phyloP scores from a whole-genome alignment of 257 asterid genomes.

The Galeopsis tetrahit region DNA sequence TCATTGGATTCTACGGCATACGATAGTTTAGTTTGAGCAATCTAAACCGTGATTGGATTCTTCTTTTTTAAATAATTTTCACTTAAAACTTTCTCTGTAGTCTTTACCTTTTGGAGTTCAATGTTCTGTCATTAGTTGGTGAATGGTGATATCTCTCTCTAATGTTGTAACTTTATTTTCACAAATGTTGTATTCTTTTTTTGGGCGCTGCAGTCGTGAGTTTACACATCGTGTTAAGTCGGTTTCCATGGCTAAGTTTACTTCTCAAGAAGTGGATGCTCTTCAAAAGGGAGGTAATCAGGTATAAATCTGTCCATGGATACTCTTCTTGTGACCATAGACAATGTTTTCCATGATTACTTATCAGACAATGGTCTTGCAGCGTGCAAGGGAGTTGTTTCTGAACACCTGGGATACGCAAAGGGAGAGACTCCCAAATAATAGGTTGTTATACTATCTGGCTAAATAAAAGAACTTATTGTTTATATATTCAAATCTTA shows the following conservation, averaged over 20 bases:
- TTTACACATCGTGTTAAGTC: conserved; percentile 99
- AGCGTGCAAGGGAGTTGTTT: conserved; percentile 93
- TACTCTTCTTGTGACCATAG: neutral
- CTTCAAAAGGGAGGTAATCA: conserved; percentile 97
- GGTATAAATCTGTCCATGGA: conserved; percentile 46
- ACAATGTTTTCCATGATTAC: conserved; percentile 23
- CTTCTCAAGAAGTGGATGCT: conserved; percentile 91
- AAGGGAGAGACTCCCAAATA: conserved; percentile 72
- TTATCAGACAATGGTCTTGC: conserved; percentile 37
- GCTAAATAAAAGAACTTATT: conserved; percentile 10
- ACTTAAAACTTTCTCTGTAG: neutral
- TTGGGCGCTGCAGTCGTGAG: conserved; percentile 77
- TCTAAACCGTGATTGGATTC: neutral
- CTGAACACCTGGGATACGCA: conserved; percentile 78
- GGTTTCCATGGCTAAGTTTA: conserved; percentile 94
- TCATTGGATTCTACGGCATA: too few relatives aligned
- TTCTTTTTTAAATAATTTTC: neutral
- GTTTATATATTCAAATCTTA: conserved; percentile 19
- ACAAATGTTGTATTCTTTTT: conserved; percentile 21
- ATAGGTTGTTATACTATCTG: conserved; percentile 57
- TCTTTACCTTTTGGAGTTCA: neutral
- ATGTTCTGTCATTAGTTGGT: conserved; percentile 3
- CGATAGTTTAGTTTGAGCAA: conserved; percentile 7
- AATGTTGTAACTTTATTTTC: conserved; percentile 17
- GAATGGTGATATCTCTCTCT: neutral